A percentile compares a stretch with the other conserved stretches of the same genome.
These are phyloP conservation scores for Fraxinus excelsior DNA, from an alignment of 257 asterid genomes.

Conservation along the genomic window DNA sequence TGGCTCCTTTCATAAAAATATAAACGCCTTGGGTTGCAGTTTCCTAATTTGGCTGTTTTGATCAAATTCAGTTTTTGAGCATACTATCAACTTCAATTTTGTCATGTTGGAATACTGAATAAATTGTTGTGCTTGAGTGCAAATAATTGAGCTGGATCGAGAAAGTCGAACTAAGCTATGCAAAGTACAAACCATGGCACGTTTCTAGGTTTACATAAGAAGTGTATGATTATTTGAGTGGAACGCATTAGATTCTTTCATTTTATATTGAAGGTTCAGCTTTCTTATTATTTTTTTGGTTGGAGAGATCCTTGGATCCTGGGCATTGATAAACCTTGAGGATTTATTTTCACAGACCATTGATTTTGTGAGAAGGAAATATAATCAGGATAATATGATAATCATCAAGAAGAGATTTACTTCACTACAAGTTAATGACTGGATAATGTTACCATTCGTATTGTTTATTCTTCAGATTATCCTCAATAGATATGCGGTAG, in stretches of 20 bases:
- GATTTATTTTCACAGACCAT: not conserved
- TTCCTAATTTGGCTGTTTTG: not conserved
- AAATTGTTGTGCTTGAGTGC: not conserved
- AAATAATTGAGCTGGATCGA: not conserved
- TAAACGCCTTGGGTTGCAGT: not conserved
- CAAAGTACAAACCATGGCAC: not conserved
- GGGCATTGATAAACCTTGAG: not conserved
- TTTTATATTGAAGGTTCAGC: constrained; percentile 8
- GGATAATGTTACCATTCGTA: not conserved
- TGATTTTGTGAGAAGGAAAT: not conserved
- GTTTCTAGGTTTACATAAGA: not conserved
- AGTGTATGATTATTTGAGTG: not conserved
- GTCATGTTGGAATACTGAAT: not conserved
- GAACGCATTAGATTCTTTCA: constrained; percentile 3
- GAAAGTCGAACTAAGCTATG: not conserved
- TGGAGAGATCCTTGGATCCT: not conserved
- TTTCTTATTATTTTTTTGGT: not conserved
- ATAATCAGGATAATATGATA: not conserved
- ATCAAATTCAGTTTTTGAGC: not conserved
- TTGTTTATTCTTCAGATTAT: constrained; percentile 11
- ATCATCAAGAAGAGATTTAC: not conserved
- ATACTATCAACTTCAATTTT: not conserved
- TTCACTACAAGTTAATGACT: not conserved
- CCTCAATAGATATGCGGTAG: not conserved
- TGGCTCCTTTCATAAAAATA: too few species aligned